Conservation (phyloP, 2,329 filamentous ascomycete species). For the Paraconiothyrium brasiliense region DNA sequence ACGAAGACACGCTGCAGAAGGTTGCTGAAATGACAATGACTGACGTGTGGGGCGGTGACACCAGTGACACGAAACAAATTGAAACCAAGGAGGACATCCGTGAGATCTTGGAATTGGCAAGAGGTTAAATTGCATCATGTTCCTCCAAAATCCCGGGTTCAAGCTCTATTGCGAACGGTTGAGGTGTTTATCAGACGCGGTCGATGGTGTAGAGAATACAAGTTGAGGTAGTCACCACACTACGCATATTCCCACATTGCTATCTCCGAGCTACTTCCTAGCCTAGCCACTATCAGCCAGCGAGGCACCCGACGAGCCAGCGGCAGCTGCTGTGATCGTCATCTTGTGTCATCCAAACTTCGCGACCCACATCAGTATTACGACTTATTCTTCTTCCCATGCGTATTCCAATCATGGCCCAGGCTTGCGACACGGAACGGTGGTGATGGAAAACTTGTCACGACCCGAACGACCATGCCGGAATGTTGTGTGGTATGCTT, state of each 20-base stretch:
- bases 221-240: no score
- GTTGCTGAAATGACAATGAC: slow-evolving; percentile 36
- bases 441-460: background rate
- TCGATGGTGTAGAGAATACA: background rate
- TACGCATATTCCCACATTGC: background rate
- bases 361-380: background rate
- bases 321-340: background rate
- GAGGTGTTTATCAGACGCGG: background rate
- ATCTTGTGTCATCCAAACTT: background rate
- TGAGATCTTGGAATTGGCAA: slow-evolving; percentile 24
- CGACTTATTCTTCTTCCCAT: background rate
- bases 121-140: background rate
- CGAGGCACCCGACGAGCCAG: background rate
- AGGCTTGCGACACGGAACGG: background rate
- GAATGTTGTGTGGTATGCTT: no score
- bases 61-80: slow-evolving; percentile 13
- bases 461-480: no score
- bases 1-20: slow-evolving; percentile 28
- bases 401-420: background rate
- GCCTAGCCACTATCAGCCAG: background rate
- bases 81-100: slow-evolving; percentile 20
- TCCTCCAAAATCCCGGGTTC: background rate
- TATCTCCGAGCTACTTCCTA: background rate
- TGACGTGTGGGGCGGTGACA: slow-evolving; percentile 26
- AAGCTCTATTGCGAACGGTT: no score